Evolutionary conservation across 805 yeast species (phyloP), one percentile per base, ranked within the genome.

Genomic region (Dipodascus geniculatus): DNA sequence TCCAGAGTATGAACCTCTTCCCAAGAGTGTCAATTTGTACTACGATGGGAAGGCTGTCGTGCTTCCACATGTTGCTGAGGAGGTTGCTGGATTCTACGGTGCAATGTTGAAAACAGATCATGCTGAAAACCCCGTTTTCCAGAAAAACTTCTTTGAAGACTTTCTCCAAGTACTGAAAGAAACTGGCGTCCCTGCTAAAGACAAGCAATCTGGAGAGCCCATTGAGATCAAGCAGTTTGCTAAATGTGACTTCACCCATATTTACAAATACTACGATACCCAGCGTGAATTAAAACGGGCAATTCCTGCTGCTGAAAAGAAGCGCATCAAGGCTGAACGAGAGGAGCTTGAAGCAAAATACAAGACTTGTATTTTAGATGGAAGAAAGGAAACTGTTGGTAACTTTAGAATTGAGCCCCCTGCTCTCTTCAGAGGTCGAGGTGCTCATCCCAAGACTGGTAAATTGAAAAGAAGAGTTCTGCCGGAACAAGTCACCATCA

Each of bases 391-490:
- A 64, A 90, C 83, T 61, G 95, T 91, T 28, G 97, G 97, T 22
- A 91, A 91, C 66, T 91, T 91, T 68, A 75, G 91, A 64, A 83
- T 91, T 50, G 99, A 91, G 74, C 98, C 98, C 31, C 98, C 99
- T 0, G 97, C 96, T 1, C 72, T 91, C 53, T 91, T 90, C 66
- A 77, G 97, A 68, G 99, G 98, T 48, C 85, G 98, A 68, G 98
- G 97, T 63, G 89, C 91, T 0, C 98, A 90, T 67, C 98, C 98
- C 17, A 88, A 86, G 67, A 90, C 97, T 1, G 99, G 99, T 48
- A 87, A 84, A 65, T 70, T 89, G 54, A 91, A 91, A 66, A 79
- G 83, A 62, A 77, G 99, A 58, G 96, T 91, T 16, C 68, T 68
- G 53, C 96, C 99, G 1, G 97, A 91, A 69, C 93, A 87, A 62